Base-by-base conservation (phyloP, 768 basidiomycete genomes). In the Panus rudis region DNA sequence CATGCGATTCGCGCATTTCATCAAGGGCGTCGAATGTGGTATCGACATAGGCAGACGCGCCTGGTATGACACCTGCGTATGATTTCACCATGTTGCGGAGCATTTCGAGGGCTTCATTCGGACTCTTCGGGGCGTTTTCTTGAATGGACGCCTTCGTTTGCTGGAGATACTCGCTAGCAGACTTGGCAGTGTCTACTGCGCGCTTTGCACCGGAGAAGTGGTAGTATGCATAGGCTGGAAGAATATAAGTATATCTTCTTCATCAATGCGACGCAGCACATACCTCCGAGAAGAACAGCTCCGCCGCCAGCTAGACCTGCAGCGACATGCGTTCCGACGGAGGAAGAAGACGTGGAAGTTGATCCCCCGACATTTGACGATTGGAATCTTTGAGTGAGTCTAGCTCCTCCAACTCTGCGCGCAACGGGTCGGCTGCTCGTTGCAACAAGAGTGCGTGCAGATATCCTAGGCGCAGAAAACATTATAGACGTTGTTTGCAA, bases 11-110 rank as follows among this genome's bases (percentile, higher is more conserved):
- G 24, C 63, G 59, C 11, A 67, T 51, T 40, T 63, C 53, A 35
- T 67, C 67, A 30, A 72, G 48, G n/a, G 55, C 53, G 50, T 73
- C 69, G 49, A 76, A 74, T 0, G 60, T 65, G 34, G 47, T 52
- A 57, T 75, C 71, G 42, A 74, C 60, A 31, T 67, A 44, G 4
- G 58, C 37, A 2, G 57, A 59, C 0, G 68, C 62, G 2, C 66
- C 66, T 1, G 72, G 72, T 24, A 73, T 49, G 38, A 63, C 46
- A 24, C 57, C 58, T 22, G 65, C 57, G 52, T 72, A 72, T 10
- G 67, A 57, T 51, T 70, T 72, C 21, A 64, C 64, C 26, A 65
- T 60, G 27, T 51, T 43, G 42, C 71, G 68, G 17, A 75, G 64
- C 52, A 58, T 58, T n/a, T 50, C 41, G 20, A 71, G 53, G 5